Conservation (phyloP, 495 filamentous ascomycete genomes). For the Annulohypoxylon bovei region DNA sequence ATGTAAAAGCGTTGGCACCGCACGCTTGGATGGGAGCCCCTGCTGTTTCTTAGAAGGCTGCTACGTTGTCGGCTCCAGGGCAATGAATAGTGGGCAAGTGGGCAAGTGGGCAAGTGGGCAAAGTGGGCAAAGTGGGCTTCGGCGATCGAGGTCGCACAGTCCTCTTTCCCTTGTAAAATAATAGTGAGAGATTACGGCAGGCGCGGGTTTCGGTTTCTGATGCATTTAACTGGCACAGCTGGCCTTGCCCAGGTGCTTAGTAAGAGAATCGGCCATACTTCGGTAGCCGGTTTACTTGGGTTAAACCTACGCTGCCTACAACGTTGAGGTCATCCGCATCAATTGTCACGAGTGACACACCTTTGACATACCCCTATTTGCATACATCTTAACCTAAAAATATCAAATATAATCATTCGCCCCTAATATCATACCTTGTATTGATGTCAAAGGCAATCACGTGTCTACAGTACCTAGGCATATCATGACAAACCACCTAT, state of each 20-base stretch:
- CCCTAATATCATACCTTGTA: not conserved
- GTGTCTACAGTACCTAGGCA: not conserved
- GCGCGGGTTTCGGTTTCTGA: slow-evolving; percentile 7
- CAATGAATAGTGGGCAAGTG: not conserved
- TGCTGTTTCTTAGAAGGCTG: not conserved
- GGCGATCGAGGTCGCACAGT: slow-evolving; percentile 12
- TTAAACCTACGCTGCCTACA: not conserved
- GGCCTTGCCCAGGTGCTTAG: too few relatives aligned
- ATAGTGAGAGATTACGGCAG: not conserved
- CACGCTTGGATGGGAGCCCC: not conserved
- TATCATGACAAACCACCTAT: not conserved
- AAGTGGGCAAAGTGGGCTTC: not conserved
- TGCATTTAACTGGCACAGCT: not conserved
- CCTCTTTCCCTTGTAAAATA: not conserved
- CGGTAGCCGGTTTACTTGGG: not conserved
- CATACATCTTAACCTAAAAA: not conserved
- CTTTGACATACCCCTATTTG: not conserved
- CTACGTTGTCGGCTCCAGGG: not conserved
- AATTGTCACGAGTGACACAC: not conserved
- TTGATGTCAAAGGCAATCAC: too few relatives aligned
- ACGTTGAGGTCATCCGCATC: not conserved
- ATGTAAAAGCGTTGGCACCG: slow-evolving; percentile 10
- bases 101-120: not conserved
- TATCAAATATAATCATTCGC: not conserved
- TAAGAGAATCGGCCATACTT: not conserved